Base-by-base conservation (phyloP, 1,284 basidiomycete species). In the Irpex rosettiformis region DNA sequence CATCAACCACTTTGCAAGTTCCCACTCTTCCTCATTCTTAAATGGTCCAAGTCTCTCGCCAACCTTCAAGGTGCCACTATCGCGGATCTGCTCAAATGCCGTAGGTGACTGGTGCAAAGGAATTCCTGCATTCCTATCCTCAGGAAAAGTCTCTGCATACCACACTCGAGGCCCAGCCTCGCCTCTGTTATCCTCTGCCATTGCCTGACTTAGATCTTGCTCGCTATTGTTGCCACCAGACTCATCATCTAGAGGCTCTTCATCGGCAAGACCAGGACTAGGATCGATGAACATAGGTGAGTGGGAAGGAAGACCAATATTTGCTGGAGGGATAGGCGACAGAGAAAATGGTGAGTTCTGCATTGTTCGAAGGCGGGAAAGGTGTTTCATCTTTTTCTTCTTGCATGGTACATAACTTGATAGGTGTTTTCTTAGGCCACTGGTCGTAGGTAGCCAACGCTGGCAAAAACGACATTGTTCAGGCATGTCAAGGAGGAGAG, bases 21-120 rank as follows among this genome's bases (percentile, higher is more conserved):
- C 30, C 61, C 61, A 62, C 47, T 62, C 61, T 11, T 59, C 48
- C 21, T 52, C 25, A 28, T 57, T 25, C 11, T 21, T 52, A 47
- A 59, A 62, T 27, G 61, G 61, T 21, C 53, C 53, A 10, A 37
- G 30, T 8, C 16, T 21, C n/a, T 54, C 53, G 3, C 4, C 18
- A 10, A 7, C 37, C 5, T 40, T 8, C 10, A 43, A 24, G 3
- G 42, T 25, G 6, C 42, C 8, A 10, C 25, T 16, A n/a, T 54
- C 53, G 4, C 33, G 29, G 28, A 54, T 54, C 11, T 8, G n/a
- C 10, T 54, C 53, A 25, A 54, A 54, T 16, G n/a, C n/a, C 7
- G 53, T 54, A 5, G 13, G 53, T 21, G 53, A 42, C 3, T 24
- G 3, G 5, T 22, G 5, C 6, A 25, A 25, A 6, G 24, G 21